Base-by-base conservation (phyloP, 2,329 filamentous ascomycete genomes). In the Decorospora gaudefroyi region DNA sequence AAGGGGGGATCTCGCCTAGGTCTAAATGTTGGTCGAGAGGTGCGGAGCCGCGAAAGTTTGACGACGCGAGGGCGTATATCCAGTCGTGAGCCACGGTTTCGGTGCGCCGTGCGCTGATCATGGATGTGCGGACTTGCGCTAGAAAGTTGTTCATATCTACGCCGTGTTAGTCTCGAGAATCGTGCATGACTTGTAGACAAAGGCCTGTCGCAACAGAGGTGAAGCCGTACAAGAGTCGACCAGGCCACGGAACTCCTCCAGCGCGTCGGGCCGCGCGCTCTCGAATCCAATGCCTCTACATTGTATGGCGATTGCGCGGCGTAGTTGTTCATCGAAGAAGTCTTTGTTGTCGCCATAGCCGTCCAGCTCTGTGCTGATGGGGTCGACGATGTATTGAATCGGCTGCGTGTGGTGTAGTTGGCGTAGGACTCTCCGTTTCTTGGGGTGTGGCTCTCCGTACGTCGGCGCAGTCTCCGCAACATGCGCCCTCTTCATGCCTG, bases 51-150 rank as follows among this genome's bases (percentile, higher is more conserved):
- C 62, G 61, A 10, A 75, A 55, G 44, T 67, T 62, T 41, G 62
- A 49, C 48, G 69, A 70, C 25, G 76, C 70, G 35, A 81, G 72
- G 7, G 77, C 77, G 42, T 72, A 69, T 44, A 80, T 75, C 62
- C 84, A 85, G 65, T 86, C 83, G 49, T 77, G 73, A 0, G 82
- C 77, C 15, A 82, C 77, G 1, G 81, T 78, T 31, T 76, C 73
- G 7, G 72, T 76, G 36, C 83, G 78, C 33, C 83, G 76, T 36
- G 74, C 74, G 30, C 75, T 74, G 27, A 74, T 67, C 83, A 85
- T 86, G 4, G 80, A 82, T 32, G 75, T 73, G 27, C 77, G 77
- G 22, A 82, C 76, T 47, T 77, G 73, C 19, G 73, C 71, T 25
- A 80, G 72, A 49, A 85, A 76, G 41, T 74, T 73, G 30, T 76